These are phyloP conservation scores for Sarocladiaceae sp. DNA, from an alignment of 2,329 filamentous ascomycete genomes.

Conservation along the genomic window DNA sequence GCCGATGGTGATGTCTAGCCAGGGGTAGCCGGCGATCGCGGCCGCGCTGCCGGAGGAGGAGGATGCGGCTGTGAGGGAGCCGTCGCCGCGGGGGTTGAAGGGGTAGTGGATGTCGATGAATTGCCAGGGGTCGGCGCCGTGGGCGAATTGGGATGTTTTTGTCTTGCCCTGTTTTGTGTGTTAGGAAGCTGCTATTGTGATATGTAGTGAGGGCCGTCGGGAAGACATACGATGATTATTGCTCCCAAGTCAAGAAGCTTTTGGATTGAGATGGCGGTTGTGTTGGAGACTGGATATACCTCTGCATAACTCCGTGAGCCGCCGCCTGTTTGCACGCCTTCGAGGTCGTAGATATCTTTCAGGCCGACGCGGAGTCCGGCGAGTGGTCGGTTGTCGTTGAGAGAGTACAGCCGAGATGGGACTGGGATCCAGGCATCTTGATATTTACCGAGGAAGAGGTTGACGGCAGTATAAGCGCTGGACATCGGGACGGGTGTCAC, in stretches of 20 bases:
- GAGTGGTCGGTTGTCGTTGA: slow-evolving; percentile 44
- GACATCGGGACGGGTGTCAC: not conserved
- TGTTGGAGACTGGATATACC: not conserved
- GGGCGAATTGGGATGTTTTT: slow-evolving; percentile 39
- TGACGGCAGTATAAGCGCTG: not conserved
- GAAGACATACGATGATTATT: not conserved
- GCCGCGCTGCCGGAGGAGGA: slow-evolving; percentile 22
- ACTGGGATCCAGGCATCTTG: slow-evolving; percentile 31
- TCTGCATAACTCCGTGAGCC: slow-evolving; percentile 25
- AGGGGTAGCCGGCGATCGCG: slow-evolving; percentile 24
- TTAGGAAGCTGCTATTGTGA: not conserved
- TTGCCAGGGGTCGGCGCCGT: slow-evolving; percentile 38
- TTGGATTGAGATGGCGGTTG: not conserved
- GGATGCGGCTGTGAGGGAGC: slow-evolving; percentile 21
- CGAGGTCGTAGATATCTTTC: slow-evolving; percentile 56
- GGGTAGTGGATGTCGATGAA: slow-evolving; percentile 24
- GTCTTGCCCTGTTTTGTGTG: slow-evolving; percentile 29
- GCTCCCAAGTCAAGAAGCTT: not conserved
- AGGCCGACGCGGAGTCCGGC: slow-evolving; percentile 53
- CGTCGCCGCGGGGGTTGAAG: slow-evolving; percentile 25
- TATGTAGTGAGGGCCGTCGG: not conserved
- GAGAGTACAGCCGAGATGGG: slow-evolving; percentile 54
- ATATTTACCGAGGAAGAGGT: not conserved
- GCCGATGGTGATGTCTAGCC: slow-evolving; percentile 21
- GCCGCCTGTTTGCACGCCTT: slow-evolving; percentile 47